Evolutionary conservation across 2,329 filamentous ascomycete species (phyloP).

Genomic region (Coniochaeta hoffmannii): DNA sequence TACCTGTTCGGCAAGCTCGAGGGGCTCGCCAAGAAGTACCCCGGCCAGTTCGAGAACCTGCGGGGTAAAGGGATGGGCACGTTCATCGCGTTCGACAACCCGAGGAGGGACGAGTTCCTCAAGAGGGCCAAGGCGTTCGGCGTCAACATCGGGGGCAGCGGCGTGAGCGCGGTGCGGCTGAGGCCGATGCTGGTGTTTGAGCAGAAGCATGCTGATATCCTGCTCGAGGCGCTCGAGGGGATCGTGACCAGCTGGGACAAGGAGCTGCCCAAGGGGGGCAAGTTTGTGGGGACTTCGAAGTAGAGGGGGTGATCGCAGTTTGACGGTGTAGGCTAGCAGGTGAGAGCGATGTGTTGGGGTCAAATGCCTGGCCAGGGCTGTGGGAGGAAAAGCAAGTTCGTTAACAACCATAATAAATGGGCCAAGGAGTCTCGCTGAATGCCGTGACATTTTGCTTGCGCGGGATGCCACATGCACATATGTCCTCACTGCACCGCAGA

Average conservation of each 20-base stretch:
- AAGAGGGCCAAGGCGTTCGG: conserved; percentile 71
- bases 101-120: conserved; percentile 71
- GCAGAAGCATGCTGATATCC: conserved; percentile 80
- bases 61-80: conserved; percentile 84
- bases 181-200: conserved; percentile 91
- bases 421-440: no score
- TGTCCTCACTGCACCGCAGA: no score
- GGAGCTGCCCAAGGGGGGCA: not conserved
- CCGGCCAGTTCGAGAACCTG: conserved; percentile 72
- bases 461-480: no score
- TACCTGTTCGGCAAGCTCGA: conserved; percentile 70
- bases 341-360: no score
- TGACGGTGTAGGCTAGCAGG: no score
- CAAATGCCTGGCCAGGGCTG: no score
- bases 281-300: not conserved
- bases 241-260: conserved; percentile 41
- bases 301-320: no score
- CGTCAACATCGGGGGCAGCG: conserved; percentile 82
- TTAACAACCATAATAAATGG: no score
- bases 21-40: conserved; percentile 61
- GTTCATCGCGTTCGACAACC: conserved; percentile 87
- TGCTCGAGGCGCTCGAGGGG: conserved; percentile 73
- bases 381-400: no score
- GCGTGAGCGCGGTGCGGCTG: conserved; percentile 66
- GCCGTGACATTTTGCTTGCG: no score